Percentiles rank a stretch among this genome's conserved stretches.
Evolutionary conservation across 2,329 filamentous ascomycete genomes (phyloP).

Genomic region (Nemania bipapillata): DNA sequence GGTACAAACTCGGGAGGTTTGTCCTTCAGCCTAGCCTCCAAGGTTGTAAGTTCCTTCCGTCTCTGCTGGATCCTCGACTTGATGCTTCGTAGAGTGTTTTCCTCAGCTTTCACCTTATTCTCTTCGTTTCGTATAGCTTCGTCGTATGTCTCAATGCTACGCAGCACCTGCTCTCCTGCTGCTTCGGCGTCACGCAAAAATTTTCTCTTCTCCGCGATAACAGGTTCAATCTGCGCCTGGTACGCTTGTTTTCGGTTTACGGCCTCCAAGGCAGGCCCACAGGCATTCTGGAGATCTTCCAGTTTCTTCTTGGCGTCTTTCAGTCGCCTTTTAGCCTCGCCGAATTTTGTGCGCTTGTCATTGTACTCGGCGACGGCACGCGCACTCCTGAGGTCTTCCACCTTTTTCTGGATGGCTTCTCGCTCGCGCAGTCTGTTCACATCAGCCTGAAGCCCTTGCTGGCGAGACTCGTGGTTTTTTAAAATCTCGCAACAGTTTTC

Average conservation of each 20-base stretch:
- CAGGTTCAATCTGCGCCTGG: slow-evolving; percentile 63
- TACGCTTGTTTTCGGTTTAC: slow-evolving; percentile 78
- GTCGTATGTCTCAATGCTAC: slow-evolving; percentile 51
- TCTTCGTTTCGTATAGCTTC: slow-evolving; percentile 59
- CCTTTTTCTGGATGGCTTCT: slow-evolving; percentile 71
- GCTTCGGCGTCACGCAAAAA: slow-evolving; percentile 66
- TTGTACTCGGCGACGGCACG: slow-evolving; percentile 74
- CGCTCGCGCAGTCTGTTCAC: slow-evolving; percentile 85
- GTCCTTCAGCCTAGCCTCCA: slow-evolving; percentile 72
- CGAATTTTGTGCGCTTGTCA: slow-evolving; percentile 61
- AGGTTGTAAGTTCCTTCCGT: slow-evolving; percentile 67
- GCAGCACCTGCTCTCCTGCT: slow-evolving; percentile 58
- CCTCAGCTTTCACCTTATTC: slow-evolving; percentile 60
- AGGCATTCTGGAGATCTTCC: slow-evolving; percentile 66
- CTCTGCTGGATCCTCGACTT: slow-evolving; percentile 49
- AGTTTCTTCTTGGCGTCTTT: slow-evolving; percentile 68
- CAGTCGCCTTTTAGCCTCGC: slow-evolving; percentile 65
- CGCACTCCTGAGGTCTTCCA: slow-evolving; percentile 72
- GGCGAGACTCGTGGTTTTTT: slow-evolving; percentile 74
- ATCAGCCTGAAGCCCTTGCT: slow-evolving; percentile 79
- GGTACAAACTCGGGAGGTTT: slow-evolving; percentile 74
- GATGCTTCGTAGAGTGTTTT: slow-evolving; percentile 41
- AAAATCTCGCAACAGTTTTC: slow-evolving; percentile 71
- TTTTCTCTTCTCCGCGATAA: slow-evolving; percentile 65
- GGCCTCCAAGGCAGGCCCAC: slow-evolving; percentile 74